Base-by-base conservation (phyloP, 495 filamentous ascomycete species). In the Aspergillus cavernicola region DNA sequence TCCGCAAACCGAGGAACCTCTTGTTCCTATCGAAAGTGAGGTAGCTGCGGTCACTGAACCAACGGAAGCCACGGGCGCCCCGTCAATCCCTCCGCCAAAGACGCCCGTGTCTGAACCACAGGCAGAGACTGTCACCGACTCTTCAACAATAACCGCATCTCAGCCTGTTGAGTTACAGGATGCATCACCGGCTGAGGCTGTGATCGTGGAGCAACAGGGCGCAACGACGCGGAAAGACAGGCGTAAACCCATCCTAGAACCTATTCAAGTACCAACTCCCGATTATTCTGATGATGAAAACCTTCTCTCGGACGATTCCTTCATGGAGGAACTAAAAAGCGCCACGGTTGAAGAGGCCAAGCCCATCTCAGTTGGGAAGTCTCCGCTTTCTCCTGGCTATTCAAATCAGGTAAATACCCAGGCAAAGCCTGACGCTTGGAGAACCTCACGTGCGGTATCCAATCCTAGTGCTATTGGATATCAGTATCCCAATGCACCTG, bases 261-360 rank as follows among this genome's bases (percentile, higher is more conserved):
- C 79, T 10, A 86, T 87, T 53, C 71, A 75, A 55, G 67, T 77
- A 0, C 74, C 69, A 36, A 82, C 80, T 19, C 74, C 69, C 22
- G 74, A 81, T 20, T 76, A 77, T 55, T 83, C 84, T 3, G 79
- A 85, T 56, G 80, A 83, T 59, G 81, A 79, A 40, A 76, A 84
- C 59, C 80, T 85, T 50, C 79, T 81, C 26, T 92, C 88, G 6
- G 89, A 95, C 66, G 90, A 96, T 67, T 89, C 85, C 28, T 85
- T 95, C 58, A 87, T 95, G 83, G 87, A 93, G 52, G 90, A 96
- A 73, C 73, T 96, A 45, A 87, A 87, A 56, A 87, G 82, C 31
- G 90, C 90, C 28, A 89, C 84, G 2, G 70, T 95, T 15, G 82
- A 95, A 64, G 81, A 95, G 70, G 90, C 91, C 20, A 87, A 87